Base-by-base conservation (phyloP, 2,329 filamentous ascomycete species). In the Fusarium lateritium region DNA sequence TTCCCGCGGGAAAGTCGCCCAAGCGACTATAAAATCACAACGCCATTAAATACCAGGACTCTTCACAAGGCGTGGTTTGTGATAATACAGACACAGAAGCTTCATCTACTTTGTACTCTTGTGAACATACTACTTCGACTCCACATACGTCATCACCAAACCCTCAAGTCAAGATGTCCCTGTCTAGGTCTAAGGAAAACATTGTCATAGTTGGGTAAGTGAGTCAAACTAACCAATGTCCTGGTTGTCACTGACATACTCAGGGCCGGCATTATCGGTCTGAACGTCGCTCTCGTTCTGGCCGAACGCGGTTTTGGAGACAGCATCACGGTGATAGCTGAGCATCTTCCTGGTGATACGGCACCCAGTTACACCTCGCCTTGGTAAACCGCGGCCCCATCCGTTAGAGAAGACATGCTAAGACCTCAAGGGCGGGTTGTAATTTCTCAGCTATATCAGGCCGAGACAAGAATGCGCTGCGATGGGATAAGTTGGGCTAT, bases 361-460 rank as follows among this genome's bases (percentile, higher is more conserved):
- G 73, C 76, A 1, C 62, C 75, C 1, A 67, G 74, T 26, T 83
- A 83, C 65, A 82, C 80, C 3, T 83, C 81, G 7, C 81, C 81
- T 51, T 82, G 81, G 80, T 80, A 65, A 55, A 60, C 26, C 7
- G 9, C 26, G n/a, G 7, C 17, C 9, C 6, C 28, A n/a, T 15
- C 11, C 3, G 17, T 3, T 5, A 2, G 7, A 6, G 21, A 22
- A 17, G 22, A 22, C 24, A 5, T 10, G 22, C 52, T 50, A 21
- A 64, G 7, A 7, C 6, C 17, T 17, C 17, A 15, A 6, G 80
- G 79, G 81, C 81, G 11, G 81, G 81, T 6, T 81, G 79, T 59
- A 83, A 83, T 66, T 82, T 83, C 65, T 83, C 81, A 2, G 67
- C 79, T 40, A 80, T 83, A 45, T 82, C 81, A 0, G 80, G 81